Evolutionary conservation across 805 yeast genomes (phyloP).

Genomic region (Candida namnaoensis): DNA sequence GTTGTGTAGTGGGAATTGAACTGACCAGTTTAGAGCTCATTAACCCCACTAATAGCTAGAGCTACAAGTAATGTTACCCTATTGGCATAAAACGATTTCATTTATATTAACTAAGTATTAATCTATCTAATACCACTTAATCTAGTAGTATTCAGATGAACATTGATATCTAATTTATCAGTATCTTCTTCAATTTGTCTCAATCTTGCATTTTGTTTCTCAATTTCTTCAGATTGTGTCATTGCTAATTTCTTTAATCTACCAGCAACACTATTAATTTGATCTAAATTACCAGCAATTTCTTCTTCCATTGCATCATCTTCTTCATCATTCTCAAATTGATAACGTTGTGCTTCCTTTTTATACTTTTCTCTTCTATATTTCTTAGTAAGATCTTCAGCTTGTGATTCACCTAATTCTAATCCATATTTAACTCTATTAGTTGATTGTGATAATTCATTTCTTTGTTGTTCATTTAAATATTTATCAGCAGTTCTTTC

Average conservation of each 20-base stretch:
- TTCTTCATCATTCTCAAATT: slow-evolving; percentile 84
- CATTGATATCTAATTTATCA: slow-evolving; percentile 74
- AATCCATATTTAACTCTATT: slow-evolving; percentile 60
- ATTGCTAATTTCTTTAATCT: slow-evolving; percentile 68
- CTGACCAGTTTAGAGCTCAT: too few species aligned
- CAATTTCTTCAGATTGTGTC: slow-evolving; percentile 69
- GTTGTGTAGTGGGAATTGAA: too few species aligned
- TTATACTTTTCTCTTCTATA: slow-evolving; percentile 27
- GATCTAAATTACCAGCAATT: slow-evolving; percentile 74
- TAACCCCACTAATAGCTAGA: too few species aligned
- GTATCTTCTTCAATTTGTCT: slow-evolving; percentile 76
- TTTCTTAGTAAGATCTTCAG: slow-evolving; percentile 22
- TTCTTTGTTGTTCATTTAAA: slow-evolving; percentile 51
- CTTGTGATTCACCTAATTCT: slow-evolving; percentile 27
- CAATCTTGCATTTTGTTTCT: slow-evolving; percentile 67
- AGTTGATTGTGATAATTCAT: slow-evolving; percentile 53
- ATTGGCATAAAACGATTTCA: too few species aligned
- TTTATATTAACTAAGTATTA: slow-evolving; percentile 17
- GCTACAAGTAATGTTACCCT: too few species aligned
- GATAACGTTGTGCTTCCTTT: slow-evolving; percentile 57
- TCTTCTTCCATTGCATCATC: slow-evolving; percentile 91
- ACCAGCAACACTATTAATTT: slow-evolving; percentile 58
- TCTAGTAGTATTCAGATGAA: slow-evolving; percentile 68
- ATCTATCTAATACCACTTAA: slow-evolving; percentile 36
- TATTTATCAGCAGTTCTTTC: slow-evolving; percentile 56